These are phyloP conservation scores for Leishmania major DNA, from an alignment of 208 protist genomes.

Conservation along the genomic window DNA sequence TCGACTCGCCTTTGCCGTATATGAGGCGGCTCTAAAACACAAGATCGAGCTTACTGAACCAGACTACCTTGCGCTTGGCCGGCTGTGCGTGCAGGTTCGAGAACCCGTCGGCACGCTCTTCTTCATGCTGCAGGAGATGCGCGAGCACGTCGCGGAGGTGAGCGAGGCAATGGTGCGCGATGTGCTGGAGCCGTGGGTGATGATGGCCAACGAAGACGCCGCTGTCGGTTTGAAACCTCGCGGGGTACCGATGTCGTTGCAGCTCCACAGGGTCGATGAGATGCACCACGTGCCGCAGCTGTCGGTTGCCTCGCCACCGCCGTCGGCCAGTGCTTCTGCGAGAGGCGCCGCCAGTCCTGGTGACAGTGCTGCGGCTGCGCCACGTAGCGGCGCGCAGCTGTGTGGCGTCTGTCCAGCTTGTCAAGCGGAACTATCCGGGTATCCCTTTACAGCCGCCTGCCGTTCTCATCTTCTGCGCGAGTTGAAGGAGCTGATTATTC, in stretches of 20 bases:
- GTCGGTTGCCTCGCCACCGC: slow-evolving; percentile 6
- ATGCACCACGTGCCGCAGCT: slow-evolving; percentile 17
- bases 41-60: slow-evolving; percentile 45
- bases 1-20: slow-evolving; percentile 44
- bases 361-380: not conserved
- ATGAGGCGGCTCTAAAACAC: slow-evolving; percentile 43
- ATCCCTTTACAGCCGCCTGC: slow-evolving; percentile 57
- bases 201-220: slow-evolving; percentile 2
- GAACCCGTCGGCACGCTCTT: slow-evolving; percentile 56
- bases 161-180: slow-evolving; percentile 34
- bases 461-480: slow-evolving; percentile 45
- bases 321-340: not conserved
- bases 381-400: not conserved
- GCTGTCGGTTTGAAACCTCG: not conserved
- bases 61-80: slow-evolving; percentile 57
- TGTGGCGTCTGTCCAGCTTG: slow-evolving; percentile 31
- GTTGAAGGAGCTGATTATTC: slow-evolving; percentile 41
- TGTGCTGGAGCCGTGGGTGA: slow-evolving; percentile 58
- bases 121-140: slow-evolving; percentile 61
- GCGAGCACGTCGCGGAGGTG: slow-evolving; percentile 44
- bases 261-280: slow-evolving; percentile 8
- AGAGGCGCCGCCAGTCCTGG: not conserved
- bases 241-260: not conserved
- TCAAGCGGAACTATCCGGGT: slow-evolving; percentile 28
- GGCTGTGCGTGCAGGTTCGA: slow-evolving; percentile 40